Base-by-base conservation (phyloP, 768 basidiomycete genomes). In the Naganishia vaughanmartiniae region DNA sequence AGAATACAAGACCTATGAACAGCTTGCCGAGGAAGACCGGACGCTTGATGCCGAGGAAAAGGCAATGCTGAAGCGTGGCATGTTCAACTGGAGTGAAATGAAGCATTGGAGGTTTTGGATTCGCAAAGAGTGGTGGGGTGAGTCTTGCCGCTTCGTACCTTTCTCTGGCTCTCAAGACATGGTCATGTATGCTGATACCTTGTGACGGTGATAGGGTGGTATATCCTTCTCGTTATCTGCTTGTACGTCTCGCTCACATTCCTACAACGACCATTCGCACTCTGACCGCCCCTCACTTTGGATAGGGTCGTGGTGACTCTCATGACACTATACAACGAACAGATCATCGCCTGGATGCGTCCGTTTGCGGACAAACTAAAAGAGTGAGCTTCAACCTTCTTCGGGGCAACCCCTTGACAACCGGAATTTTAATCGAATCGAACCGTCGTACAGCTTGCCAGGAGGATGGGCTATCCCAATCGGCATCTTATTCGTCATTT, bases 391-490 rank as follows among this genome's bases (percentile, higher is more conserved):
- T 26, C 26, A 24, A 42, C n/a, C 30, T n/a, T 24, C 9, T n/a
- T 33, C 45, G 14, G 12, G 28, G 28, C 34, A n/a, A 15, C 2
- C 6, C 34, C 42, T 11, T 42, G 10, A 9, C 26, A 28, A 10
- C 11, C 21, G 33, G 10, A 54, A 9, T 31, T n/a, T n/a, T 68
- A 48, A 66, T 34, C 42, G 21, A 54, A n/a, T 65, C 19, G 33
- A 15, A 26, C 26, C 33, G 54, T 57, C 31, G 83, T 12, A 78
- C 71, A 78, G 83, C 17, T 69, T 77, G 21, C 70, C 82, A 19
- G 79, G 74, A 46, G 91, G 90, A 36, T 92, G 87, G 87, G 77
- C 88, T 4, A 89, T 93, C 33, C 91, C 92, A 1, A 90, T 93
- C 66, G 90, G 81, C 53, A 83, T 93, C 65, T 84, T 93, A 42